Percentiles rank a stretch among this genome's conserved stretches.
These are phyloP conservation scores for Echeveria elegans DNA, from an alignment of 164 flowering plant species.

Conservation along the genomic window DNA sequence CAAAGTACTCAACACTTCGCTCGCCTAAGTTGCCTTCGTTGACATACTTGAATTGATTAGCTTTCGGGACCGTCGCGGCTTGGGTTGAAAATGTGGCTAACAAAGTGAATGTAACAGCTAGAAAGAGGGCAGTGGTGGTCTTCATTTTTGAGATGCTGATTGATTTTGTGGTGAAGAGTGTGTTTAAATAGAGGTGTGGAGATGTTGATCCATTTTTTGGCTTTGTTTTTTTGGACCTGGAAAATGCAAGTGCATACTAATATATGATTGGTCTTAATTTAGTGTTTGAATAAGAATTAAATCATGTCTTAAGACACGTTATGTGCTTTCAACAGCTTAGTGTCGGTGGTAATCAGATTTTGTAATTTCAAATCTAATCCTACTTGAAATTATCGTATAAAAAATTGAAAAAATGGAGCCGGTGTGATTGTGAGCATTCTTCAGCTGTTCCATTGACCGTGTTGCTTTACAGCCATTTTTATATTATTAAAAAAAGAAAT, in stretches of 20 bases:
- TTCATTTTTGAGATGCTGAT: background rate
- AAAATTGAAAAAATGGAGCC: no score
- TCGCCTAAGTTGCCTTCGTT: conserved; percentile 6
- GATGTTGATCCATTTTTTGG: background rate
- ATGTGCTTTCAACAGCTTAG: background rate
- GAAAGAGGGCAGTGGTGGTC: background rate
- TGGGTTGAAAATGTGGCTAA: background rate
- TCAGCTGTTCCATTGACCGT: no score
- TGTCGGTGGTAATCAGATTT: background rate
- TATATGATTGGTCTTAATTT: background rate
- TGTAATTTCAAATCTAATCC: no score
- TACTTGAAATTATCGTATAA: no score
- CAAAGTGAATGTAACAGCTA: background rate
- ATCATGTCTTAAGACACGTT: background rate
- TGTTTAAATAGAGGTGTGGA: background rate
- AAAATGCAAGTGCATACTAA: conserved; percentile 1
- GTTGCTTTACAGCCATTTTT: no score
- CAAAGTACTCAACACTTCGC: conserved; percentile 8
- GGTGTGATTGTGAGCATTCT: no score
- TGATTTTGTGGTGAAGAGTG: background rate
- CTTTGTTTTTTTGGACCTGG: background rate
- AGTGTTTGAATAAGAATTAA: background rate
- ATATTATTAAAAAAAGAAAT: no score
- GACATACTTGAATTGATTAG: conserved; percentile 1
- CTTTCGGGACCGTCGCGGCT: conserved; percentile 4